A percentile compares a stretch with the other conserved stretches of the same genome.
Conservation (phyloP, 768 basidiomycete genomes). For the Amanita pseudoporphyria region DNA sequence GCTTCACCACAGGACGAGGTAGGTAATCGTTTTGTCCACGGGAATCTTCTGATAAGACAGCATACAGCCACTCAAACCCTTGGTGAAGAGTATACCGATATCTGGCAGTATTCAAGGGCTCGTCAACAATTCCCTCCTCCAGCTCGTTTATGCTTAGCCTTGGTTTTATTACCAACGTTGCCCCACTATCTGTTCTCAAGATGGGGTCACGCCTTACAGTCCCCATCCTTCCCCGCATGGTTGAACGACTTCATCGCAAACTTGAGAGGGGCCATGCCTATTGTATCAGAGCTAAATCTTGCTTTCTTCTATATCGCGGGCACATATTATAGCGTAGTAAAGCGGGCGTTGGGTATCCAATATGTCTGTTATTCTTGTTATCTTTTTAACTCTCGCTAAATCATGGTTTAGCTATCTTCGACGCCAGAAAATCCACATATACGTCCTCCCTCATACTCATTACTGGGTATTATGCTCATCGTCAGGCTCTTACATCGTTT, state of each 20-base stretch:
- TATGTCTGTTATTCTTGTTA: constrained; percentile 36
- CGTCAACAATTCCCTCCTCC: constrained; percentile 34
- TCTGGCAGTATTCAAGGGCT: constrained; percentile 57
- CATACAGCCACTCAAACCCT: constrained; percentile 70
- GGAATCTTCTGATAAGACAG: not conserved
- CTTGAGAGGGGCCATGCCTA: constrained; percentile 44
- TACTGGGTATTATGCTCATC: constrained; percentile 67
- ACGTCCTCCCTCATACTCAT: constrained; percentile 78
- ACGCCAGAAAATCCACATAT: constrained; percentile 60
- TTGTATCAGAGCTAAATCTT: constrained; percentile 62
- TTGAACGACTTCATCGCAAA: constrained; percentile 24
- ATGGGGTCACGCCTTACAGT: constrained; percentile 24
- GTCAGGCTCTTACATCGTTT: constrained; percentile 59
- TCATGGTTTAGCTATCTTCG: constrained; percentile 53
- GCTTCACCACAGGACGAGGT: constrained; percentile 71
- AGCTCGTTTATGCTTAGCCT: constrained; percentile 31
- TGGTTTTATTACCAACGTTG: constrained; percentile 58
- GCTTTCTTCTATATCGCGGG: constrained; percentile 76
- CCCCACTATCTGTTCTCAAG: constrained; percentile 54
- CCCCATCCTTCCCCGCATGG: constrained; percentile 24
- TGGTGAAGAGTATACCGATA: constrained; percentile 87
- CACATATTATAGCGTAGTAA: constrained; percentile 66
- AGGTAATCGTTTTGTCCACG: constrained; percentile 10
- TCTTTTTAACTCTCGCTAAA: not conserved
- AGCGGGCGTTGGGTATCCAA: constrained; percentile 56